Conservation (phyloP, 2,329 filamentous ascomycete species). For the Penicillium sp. region DNA sequence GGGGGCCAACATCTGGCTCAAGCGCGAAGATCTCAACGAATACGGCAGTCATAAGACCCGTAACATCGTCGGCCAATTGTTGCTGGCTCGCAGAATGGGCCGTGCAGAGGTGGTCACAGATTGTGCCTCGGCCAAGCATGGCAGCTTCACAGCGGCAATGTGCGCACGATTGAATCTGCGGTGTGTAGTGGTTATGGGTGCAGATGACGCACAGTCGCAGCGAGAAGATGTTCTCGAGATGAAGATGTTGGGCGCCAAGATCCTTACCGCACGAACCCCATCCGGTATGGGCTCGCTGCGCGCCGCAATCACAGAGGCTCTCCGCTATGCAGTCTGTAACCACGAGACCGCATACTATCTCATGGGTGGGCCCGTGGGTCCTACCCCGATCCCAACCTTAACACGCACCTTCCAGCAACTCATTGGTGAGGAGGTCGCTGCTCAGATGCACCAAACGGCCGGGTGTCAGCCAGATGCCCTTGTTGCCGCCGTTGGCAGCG, state of each 20-base stretch:
- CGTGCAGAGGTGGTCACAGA: constrained; percentile 20
- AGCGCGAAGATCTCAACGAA: constrained; percentile 20
- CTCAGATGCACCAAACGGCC: constrained; percentile 15
- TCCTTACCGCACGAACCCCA: constrained; percentile 17
- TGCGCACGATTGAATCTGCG: constrained; percentile 17
- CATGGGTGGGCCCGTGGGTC: constrained; percentile 21
- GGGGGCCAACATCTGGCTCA: constrained; percentile 23
- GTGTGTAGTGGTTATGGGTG: constrained; percentile 20
- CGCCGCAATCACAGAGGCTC: constrained; percentile 22
- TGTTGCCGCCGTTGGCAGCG: constrained; percentile 20
- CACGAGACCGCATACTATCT: constrained; percentile 21
- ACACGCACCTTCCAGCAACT: constrained; percentile 21
- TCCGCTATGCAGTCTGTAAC: constrained; percentile 23
- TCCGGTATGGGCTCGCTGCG: constrained; percentile 21
- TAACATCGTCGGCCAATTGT: constrained; percentile 20
- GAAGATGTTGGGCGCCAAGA: constrained; percentile 19
- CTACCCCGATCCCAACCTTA: constrained; percentile 19
- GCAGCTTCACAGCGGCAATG: constrained; percentile 19
- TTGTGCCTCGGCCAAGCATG: constrained; percentile 22
- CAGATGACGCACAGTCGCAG: constrained; percentile 18
- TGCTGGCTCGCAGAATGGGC: constrained; percentile 20
- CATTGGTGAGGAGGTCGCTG: constrained; percentile 21
- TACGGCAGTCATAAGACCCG: constrained; percentile 22
- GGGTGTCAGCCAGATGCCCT: constrained; percentile 19
- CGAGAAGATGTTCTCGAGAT: constrained; percentile 19